phyloP scores from a whole-genome alignment of 2,329 filamentous ascomycete genomes.

The Cladophialophora yegresii region DNA sequence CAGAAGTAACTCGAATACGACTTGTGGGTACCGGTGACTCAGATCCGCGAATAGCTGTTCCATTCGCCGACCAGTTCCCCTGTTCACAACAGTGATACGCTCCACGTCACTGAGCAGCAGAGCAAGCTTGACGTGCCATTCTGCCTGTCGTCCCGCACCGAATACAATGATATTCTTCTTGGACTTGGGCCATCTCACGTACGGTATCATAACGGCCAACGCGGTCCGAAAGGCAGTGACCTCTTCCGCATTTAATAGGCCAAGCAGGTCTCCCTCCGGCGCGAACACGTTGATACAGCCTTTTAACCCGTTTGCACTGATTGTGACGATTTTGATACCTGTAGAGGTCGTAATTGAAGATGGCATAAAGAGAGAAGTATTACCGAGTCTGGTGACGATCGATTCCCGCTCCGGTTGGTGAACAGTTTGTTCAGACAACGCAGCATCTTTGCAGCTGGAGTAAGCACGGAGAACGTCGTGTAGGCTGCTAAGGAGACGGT shows the following conservation, averaged over 20 bases:
- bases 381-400: constrained; percentile 45
- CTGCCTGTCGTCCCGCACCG: constrained; percentile 53
- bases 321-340: constrained; percentile 71
- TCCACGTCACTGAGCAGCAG: constrained; percentile 55
- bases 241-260: constrained; percentile 71
- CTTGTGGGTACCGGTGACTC: constrained; percentile 42
- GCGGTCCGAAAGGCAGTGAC: constrained; percentile 81
- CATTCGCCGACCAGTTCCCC: constrained; percentile 60
- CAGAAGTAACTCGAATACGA: constrained; percentile 44
- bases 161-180: constrained; percentile 46
- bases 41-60: constrained; percentile 45
- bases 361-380: constrained; percentile 73
- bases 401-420: constrained; percentile 49
- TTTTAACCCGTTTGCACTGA: constrained; percentile 57
- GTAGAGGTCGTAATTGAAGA: constrained; percentile 65
- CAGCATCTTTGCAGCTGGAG: constrained; percentile 39
- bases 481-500: constrained; percentile 43
- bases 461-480: constrained; percentile 42
- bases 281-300: constrained; percentile 71
- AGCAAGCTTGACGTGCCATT: constrained; percentile 54
- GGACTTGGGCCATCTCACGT: constrained; percentile 17
- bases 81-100: constrained; percentile 76
- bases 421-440: constrained; percentile 39
- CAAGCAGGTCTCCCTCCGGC: constrained; percentile 62
- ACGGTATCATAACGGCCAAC: constrained; percentile 63